Conservation (phyloP, 2,329 filamentous ascomycete species). For the Botrytis galanthina region DNA sequence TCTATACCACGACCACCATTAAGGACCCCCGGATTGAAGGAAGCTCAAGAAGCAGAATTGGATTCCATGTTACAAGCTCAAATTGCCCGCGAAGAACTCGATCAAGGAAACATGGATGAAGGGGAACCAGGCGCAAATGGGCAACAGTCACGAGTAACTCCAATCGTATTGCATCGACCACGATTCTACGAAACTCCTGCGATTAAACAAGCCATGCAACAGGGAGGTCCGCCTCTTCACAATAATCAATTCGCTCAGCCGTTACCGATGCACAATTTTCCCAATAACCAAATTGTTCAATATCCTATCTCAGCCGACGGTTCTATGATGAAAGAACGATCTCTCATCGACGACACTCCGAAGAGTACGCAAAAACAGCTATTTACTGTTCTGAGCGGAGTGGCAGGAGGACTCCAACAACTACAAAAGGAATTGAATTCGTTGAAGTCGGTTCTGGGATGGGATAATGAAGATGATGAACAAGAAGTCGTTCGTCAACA, state of each 20-base stretch:
- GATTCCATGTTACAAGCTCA: constrained; percentile 29
- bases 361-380: constrained; percentile 32
- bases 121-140: constrained; percentile 2
- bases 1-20: constrained; percentile 18
- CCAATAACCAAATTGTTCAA: background rate
- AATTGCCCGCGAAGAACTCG: constrained; percentile 26
- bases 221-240: background rate
- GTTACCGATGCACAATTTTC: background rate
- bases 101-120: constrained; percentile 15
- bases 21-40: background rate
- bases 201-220: background rate
- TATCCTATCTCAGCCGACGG: background rate
- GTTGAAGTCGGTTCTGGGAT: constrained; percentile 32
- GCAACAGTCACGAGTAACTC: background rate
- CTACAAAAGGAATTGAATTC: constrained; percentile 32
- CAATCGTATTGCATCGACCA: constrained; percentile 12
- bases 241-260: background rate
- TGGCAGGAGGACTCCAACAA: constrained; percentile 30
- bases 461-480: constrained; percentile 25
- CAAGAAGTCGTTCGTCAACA: background rate
- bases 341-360: constrained; percentile 27
- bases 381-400: constrained; percentile 28
- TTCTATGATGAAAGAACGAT: background rate
- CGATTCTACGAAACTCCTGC: constrained; percentile 10
- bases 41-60: constrained; percentile 21